A percentile compares a stretch with the other conserved stretches of the same genome.
These are phyloP conservation scores for Lippia alba DNA, from an alignment of 305 asterid genomes.

Conservation along the genomic window DNA sequence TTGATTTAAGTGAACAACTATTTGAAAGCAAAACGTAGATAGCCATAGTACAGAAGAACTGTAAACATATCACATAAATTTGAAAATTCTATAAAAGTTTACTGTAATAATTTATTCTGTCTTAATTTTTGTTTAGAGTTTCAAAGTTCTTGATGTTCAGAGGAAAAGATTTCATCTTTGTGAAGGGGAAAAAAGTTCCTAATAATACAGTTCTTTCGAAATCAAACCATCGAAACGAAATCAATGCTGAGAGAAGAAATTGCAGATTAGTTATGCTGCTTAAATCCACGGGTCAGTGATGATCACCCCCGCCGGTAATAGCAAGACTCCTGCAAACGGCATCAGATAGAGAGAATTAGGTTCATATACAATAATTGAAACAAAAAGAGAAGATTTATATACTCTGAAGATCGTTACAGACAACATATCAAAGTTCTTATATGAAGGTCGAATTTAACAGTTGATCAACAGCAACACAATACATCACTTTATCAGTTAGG, in stretches of 20 bases:
- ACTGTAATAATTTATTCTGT: not conserved
- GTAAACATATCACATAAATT: not conserved
- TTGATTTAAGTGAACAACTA: not conserved
- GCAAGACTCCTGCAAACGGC: slow-evolving; percentile 53
- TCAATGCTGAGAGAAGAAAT: slow-evolving; percentile 32
- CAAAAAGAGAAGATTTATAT: not conserved
- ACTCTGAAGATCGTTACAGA: no score
- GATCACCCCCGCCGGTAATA: slow-evolving; percentile 53
- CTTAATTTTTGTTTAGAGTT: slow-evolving; percentile 21
- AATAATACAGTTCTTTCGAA: slow-evolving; percentile 35
- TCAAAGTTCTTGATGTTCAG: slow-evolving; percentile 23
- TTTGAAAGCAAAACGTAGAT: not conserved
- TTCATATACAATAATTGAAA: not conserved
- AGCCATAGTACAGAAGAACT: not conserved
- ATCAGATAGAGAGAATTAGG: slow-evolving; percentile 30
- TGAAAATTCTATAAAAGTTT: not conserved
- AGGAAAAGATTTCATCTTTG: slow-evolving; percentile 5
- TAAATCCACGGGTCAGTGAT: slow-evolving; percentile 49
- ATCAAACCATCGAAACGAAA: slow-evolving; percentile 34
- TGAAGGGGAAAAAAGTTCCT: slow-evolving; percentile 22
- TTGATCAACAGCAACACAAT: no score
- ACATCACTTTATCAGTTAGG: not conserved
- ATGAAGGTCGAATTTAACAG: no score
- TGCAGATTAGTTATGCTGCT: slow-evolving; percentile 29
- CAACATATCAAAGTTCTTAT: no score